phyloP scores from a whole-genome alignment of 23 red algal species.

The Chondrus crispus region DNA sequence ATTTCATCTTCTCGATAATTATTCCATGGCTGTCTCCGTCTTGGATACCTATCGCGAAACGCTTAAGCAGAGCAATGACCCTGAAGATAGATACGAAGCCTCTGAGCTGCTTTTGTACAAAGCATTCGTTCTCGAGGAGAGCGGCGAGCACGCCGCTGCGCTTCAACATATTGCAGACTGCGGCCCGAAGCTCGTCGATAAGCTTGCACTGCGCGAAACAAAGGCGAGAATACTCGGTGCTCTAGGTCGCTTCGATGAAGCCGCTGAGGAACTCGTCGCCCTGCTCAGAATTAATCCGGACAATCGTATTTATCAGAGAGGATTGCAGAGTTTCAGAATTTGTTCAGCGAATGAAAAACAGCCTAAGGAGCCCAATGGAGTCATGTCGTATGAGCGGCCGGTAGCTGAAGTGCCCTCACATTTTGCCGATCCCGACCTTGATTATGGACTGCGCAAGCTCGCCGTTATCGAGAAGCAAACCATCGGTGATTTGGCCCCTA shows the following conservation, averaged over 20 bases:
- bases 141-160: conserved; percentile 26
- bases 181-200: conserved; percentile 48
- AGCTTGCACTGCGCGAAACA: conserved; percentile 55
- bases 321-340: conserved; percentile 22
- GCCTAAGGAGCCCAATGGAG: neutral
- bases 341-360: neutral
- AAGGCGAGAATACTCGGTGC: conserved; percentile 44
- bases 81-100: conserved; percentile 59
- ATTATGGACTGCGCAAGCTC: conserved; percentile 19
- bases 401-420: neutral
- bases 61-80: conserved; percentile 45
- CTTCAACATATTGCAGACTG: conserved; percentile 65
- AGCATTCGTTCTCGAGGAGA: conserved; percentile 73
- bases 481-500: neutral
- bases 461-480: conserved; percentile 6
- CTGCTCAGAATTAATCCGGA: conserved; percentile 80
- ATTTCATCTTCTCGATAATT: conserved; percentile 77
- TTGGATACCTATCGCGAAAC: conserved; percentile 74
- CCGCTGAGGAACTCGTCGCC: conserved; percentile 10
- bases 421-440: neutral
- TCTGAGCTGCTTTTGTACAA: conserved; percentile 77
- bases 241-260: conserved; percentile 43
- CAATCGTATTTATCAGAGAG: conserved; percentile 60
- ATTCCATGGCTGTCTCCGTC: conserved; percentile 63
- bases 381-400: neutral